Conservation (phyloP, 2,329 filamentous ascomycete genomes). For the Calonectria pseudoreteaudii region DNA sequence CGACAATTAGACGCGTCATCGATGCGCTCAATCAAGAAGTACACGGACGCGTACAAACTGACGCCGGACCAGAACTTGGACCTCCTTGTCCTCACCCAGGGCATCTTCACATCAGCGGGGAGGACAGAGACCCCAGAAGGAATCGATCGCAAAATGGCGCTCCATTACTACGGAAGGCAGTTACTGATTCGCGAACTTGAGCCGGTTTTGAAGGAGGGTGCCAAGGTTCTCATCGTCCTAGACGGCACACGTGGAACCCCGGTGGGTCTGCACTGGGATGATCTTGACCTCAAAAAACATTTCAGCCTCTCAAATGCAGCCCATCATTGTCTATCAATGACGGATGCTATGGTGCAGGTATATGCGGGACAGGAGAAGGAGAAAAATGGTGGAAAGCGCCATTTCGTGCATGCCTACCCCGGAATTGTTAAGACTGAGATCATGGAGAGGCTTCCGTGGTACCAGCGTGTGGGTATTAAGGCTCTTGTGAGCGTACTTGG, state of each 20-base stretch:
- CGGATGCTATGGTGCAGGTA: slow-evolving; percentile 51
- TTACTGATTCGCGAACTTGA: slow-evolving; percentile 55
- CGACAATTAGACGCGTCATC: slow-evolving; percentile 47
- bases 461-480: slow-evolving; percentile 32
- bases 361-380: slow-evolving; percentile 43
- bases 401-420: slow-evolving; percentile 56
- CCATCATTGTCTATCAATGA: slow-evolving; percentile 54
- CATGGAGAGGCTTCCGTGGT: slow-evolving; percentile 45
- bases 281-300: slow-evolving; percentile 52
- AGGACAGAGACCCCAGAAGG: slow-evolving; percentile 56
- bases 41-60: slow-evolving; percentile 43
- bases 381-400: slow-evolving; percentile 29
- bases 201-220: slow-evolving; percentile 49
- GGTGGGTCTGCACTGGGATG: slow-evolving; percentile 50
- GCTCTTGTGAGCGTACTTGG: slow-evolving; percentile 35
- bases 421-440: slow-evolving; percentile 52
- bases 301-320: slow-evolving; percentile 50
- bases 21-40: slow-evolving; percentile 49
- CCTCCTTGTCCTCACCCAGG: slow-evolving; percentile 53
- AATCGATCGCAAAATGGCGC: slow-evolving; percentile 57
- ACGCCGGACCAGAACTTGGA: slow-evolving; percentile 46
- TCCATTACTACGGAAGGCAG: slow-evolving; percentile 61
- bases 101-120: slow-evolving; percentile 50
- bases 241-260: slow-evolving; percentile 47
- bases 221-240: slow-evolving; percentile 55